Percentiles rank a stretch among this genome's conserved stretches.
Conservation (phyloP, 306 rosid genomes). For the apple (Malus domestica) region DNA sequence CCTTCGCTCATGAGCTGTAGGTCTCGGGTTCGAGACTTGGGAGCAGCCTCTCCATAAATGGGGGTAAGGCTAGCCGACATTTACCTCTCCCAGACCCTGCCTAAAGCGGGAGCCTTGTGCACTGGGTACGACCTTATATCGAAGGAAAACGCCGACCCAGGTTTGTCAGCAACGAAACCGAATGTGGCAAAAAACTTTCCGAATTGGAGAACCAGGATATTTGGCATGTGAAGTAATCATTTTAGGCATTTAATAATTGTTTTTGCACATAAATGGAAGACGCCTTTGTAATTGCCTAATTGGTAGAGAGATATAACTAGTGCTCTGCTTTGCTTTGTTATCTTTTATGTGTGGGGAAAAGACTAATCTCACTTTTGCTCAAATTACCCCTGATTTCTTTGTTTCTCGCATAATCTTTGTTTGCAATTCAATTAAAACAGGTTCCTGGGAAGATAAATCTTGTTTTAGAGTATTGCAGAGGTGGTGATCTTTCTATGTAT, state of each 20-base stretch:
- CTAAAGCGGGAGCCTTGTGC: too few species aligned
- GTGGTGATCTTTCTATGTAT: slow-evolving; percentile 88
- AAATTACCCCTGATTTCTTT: background rate
- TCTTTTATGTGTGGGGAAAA: background rate
- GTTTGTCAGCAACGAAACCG: background rate
- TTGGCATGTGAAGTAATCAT: background rate
- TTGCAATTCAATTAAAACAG: slow-evolving; percentile 37
- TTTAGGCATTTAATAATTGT: background rate
- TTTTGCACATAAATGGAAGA: background rate
- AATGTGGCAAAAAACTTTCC: background rate
- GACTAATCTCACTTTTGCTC: background rate
- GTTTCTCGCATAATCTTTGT: background rate
- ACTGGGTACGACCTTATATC: background rate
- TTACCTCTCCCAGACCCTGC: too few species aligned
- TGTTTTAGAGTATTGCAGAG: slow-evolving; percentile 90
- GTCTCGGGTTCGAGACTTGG: too few species aligned
- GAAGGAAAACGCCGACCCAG: background rate
- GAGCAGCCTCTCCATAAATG: too few species aligned
- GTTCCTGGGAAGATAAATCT: slow-evolving; percentile 94
- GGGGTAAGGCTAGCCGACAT: too few species aligned
- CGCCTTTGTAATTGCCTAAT: background rate
- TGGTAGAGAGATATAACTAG: background rate
- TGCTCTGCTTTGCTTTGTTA: background rate
- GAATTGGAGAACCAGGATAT: background rate
- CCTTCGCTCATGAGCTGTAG: too few species aligned